A percentile compares a stretch with the other conserved stretches of the same genome.
These are phyloP conservation scores for Zygoascus sp. DNA, from an alignment of 1,139 yeast species.

Conservation along the genomic window DNA sequence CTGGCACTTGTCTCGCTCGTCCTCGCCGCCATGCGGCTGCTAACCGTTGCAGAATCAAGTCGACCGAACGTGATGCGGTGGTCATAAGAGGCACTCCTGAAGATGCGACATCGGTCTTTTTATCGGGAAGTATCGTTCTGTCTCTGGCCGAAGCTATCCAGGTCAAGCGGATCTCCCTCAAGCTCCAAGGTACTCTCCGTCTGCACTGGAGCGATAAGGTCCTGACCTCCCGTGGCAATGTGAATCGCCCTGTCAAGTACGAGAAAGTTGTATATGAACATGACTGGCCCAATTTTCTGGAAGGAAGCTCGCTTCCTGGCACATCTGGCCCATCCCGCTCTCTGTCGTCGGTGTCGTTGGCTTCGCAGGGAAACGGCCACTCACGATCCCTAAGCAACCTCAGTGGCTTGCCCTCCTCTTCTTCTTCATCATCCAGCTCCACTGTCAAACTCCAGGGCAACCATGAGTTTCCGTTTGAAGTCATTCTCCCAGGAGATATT, in stretches of 20 bases:
- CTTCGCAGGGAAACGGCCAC: conserved; percentile 6
- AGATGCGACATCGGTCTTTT: conserved; percentile 71
- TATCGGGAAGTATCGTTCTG: conserved; percentile 74
- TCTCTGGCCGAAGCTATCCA: conserved; percentile 72
- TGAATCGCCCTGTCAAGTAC: conserved; percentile 51
- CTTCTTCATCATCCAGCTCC: conserved; percentile 20
- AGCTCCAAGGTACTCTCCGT: conserved; percentile 60
- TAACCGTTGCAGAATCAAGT: conserved; percentile 18
- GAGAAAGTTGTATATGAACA: conserved; percentile 69
- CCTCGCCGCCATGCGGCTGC: not conserved
- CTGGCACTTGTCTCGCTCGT: not conserved
- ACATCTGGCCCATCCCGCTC: not conserved
- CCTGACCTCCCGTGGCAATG: conserved; percentile 43
- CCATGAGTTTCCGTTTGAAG: conserved; percentile 85
- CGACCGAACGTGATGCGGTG: conserved; percentile 66
- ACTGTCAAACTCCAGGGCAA: conserved; percentile 57
- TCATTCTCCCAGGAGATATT: conserved; percentile 77
- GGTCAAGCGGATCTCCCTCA: conserved; percentile 57
- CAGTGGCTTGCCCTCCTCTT: not conserved
- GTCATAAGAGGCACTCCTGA: conserved; percentile 72
- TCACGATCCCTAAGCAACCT: conserved; percentile 2
- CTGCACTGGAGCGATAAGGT: conserved; percentile 41
- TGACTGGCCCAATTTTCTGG: conserved; percentile 58
- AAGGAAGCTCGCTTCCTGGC: not conserved
- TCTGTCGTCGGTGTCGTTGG: conserved; percentile 2